Evolutionary conservation across 805 yeast genomes (phyloP).

Genomic region (Yamadazyma sp.): DNA sequence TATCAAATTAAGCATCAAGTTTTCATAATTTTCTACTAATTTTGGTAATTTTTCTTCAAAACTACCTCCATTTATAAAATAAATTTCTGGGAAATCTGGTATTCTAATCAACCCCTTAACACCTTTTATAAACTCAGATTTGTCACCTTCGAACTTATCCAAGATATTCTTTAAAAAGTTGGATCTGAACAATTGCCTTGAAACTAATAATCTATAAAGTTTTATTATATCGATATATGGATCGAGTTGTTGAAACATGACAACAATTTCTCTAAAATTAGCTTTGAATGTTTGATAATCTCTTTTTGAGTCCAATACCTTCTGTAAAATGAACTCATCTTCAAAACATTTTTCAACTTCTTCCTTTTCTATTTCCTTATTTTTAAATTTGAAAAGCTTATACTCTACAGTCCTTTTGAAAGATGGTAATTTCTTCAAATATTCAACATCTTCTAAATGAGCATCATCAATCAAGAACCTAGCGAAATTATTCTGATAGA

Average conservation of each 20-base stretch:
- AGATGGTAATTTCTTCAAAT: slow-evolving; percentile 31
- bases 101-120: neutral
- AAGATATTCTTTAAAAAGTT: slow-evolving; percentile 21
- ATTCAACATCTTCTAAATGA: slow-evolving; percentile 13
- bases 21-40: slow-evolving; percentile 37
- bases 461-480: slow-evolving; percentile 16
- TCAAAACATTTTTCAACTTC: slow-evolving; percentile 9
- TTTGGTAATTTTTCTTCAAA: slow-evolving; percentile 14
- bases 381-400: slow-evolving; percentile 10
- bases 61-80: slow-evolving; percentile 33
- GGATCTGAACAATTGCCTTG: slow-evolving; percentile 26
- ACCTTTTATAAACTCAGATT: neutral
- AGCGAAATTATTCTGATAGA: slow-evolving; percentile 36
- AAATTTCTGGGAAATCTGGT: slow-evolving; percentile 36
- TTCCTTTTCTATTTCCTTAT: neutral
- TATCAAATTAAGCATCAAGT: slow-evolving; percentile 34
- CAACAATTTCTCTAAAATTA: slow-evolving; percentile 23
- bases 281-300: slow-evolving; percentile 23
- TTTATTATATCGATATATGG: slow-evolving; percentile 16
- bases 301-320: slow-evolving; percentile 14
- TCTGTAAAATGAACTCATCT: slow-evolving; percentile 8
- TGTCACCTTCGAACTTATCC: slow-evolving; percentile 6
- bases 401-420: slow-evolving; percentile 34
- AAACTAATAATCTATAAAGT: slow-evolving; percentile 29
- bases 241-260: slow-evolving; percentile 15